Base-by-base conservation (phyloP, 164 flowering plant genomes). In the Euptelea pleiosperma region DNA sequence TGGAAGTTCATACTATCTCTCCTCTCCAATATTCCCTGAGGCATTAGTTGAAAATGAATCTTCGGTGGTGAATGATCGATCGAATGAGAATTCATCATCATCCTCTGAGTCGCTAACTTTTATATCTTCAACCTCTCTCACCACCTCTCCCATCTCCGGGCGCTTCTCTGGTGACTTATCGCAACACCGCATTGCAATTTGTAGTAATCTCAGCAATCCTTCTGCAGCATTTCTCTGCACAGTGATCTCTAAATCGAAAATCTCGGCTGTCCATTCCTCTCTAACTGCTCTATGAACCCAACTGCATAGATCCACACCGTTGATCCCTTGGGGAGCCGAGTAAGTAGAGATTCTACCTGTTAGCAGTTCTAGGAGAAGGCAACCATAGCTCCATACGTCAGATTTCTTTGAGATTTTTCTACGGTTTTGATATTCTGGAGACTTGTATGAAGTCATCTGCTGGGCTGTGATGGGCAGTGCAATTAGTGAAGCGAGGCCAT, bases 251-350 rank as follows among this genome's bases (percentile, higher is more conserved):
- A 3, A 0, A 34, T 88, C 96, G 11, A 88, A 83, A 3, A 85
- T 75, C 75, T 88, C 89, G 2, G 77, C 84, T 4, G 91, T 85
- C 89, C 91, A 83, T 64, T 87, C 96, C 61, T 87, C 96, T 47
- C 96, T 71, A 5, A 85, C 85, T 0, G 89, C 89, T n/a, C 77
- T 48, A 43, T 75, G 68, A 43, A 78, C 84, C 89, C 96, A 87
- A 9, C 63, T 67, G 61, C 72, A 69, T 2, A 88, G 78, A 40
- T 88, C 89, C 5, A 76, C 73, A 5, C 84, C 95, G 1, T 56
- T 55, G 52, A n/a, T 36, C 15, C 77, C 87, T 7, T 47, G 68
- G 12, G 86, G 76, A 16, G 86, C 79, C 0, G 81, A 59, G 24
- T 52, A 29, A 1, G 52, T 18, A 3, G 79, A 60, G 22, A 78